phyloP scores from a whole-genome alignment of 2,329 filamentous ascomycete species.

The Scortechinia acanthostroma region DNA sequence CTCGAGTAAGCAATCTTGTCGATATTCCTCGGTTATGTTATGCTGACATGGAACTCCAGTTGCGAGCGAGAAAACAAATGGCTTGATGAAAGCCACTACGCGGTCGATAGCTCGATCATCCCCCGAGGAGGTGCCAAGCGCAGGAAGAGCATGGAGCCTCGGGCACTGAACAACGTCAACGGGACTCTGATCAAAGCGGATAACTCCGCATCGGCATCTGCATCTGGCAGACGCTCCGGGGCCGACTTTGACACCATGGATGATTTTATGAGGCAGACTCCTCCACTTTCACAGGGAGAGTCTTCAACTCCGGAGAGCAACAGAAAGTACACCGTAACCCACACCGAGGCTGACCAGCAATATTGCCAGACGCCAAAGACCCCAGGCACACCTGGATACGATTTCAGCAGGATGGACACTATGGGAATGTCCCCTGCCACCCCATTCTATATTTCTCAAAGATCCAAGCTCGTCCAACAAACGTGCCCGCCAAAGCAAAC shows the following conservation, averaged over 20 bases:
- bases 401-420: not conserved
- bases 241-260: not conserved
- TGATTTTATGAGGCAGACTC: not conserved
- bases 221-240: not conserved
- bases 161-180: constrained; percentile 61
- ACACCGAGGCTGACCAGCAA: no score
- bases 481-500: not conserved
- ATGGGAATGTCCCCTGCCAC: constrained; percentile 1
- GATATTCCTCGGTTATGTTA: constrained; percentile 17
- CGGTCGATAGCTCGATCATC: constrained; percentile 50
- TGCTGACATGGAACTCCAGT: constrained; percentile 27
- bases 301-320: not conserved
- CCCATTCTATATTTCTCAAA: not conserved
- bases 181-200: constrained; percentile 44
- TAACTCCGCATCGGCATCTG: not conserved
- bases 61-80: constrained; percentile 72
- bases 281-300: not conserved
- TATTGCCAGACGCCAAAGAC: not conserved
- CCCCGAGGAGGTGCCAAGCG: constrained; percentile 64
- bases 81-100: constrained; percentile 67
- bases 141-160: constrained; percentile 77
- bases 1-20: constrained; percentile 60
- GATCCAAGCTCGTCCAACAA: not conserved
- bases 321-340: no score
- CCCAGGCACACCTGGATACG: not conserved